Percentiles rank a stretch among this genome's conserved stretches.
Evolutionary conservation across 139 green algal genomes (phyloP).

Genomic region (Auxenochlorella pyrenoidosa): DNA sequence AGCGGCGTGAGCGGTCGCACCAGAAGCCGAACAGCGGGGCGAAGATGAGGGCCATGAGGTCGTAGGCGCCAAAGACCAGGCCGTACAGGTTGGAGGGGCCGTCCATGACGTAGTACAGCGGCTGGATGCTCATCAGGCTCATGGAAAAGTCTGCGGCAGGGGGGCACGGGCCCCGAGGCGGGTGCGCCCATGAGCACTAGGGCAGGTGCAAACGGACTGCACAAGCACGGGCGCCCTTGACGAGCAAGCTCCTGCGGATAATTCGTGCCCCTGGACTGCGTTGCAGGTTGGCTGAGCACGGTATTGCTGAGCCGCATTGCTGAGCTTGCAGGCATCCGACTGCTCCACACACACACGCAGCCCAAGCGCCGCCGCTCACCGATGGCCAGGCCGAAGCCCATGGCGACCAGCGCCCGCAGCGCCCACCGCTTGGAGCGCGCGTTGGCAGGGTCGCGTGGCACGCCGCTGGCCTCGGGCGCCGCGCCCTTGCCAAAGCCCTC

Average conservation of each 20-base stretch:
- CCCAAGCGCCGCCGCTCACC: background rate
- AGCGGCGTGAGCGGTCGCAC: slow-evolving; percentile 25
- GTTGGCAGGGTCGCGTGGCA: slow-evolving; percentile 11
- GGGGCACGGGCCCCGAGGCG: no score
- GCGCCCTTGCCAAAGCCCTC: background rate
- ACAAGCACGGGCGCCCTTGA: background rate
- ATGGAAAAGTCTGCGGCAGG: background rate
- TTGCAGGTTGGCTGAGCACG: no score
- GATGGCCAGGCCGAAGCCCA: slow-evolving; percentile 38
- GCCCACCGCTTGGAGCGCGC: slow-evolving; percentile 2
- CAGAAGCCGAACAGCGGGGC: slow-evolving; percentile 36
- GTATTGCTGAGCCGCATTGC: no score
- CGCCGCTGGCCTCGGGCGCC: background rate
- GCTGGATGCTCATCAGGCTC: background rate
- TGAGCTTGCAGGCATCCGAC: no score
- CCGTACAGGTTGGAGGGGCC: slow-evolving; percentile 22
- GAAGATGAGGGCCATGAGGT: slow-evolving; percentile 32
- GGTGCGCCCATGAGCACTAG: no score
- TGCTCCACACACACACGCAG: no score
- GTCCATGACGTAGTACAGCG: background rate
- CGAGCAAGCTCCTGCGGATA: no score
- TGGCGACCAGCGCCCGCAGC: slow-evolving; percentile 20
- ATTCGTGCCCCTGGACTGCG: no score
- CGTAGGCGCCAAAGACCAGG: slow-evolving; percentile 38
- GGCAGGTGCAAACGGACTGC: no score